Evolutionary conservation across 305 asterid species (phyloP), one percentile per base, ranked within the genome.

Genomic region (Solanum hybrid): DNA sequence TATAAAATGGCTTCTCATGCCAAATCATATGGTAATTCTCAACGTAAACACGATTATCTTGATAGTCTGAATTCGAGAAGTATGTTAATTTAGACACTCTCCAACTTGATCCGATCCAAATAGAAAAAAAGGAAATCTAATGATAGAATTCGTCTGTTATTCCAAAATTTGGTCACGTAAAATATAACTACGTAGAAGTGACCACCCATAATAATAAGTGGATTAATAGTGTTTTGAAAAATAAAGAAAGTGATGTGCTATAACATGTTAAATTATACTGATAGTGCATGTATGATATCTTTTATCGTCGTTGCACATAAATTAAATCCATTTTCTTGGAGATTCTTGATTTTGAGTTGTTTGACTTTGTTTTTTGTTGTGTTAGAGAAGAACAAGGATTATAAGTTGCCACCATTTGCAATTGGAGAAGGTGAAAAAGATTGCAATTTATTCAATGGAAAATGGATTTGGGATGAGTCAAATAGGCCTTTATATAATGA

Each of bases 401-500:
- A 84, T 11, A 40, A 0, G 0, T 87, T 87, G 87, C 27, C 89
- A 32, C 34, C 89, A 32, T 91, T 91, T 17, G 90, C 92, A 80
- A 86, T 91, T 35, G 89, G 87, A 86, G 80, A 66, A 51, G 38
- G 78, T 26, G 90, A 88, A 80, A 86, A 86, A 51, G 66, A 79
- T 12, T 91, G 93, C 36, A 89, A 91, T 84, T 69, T 91, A 85
- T 91, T 85, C 10, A 90, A 7, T 29, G 93, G 93, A 86, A 77
- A 80, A 27, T 91, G 93, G 93, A 87, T 91, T 14, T 60, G 90
- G 87, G 93, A 91, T 88, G 22, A 85, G 37, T 31, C 71, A 76
- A 77, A 86, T 42, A 81, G 90, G 66, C 92, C 92, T n/a, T 34
- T 90, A 27, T 91, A 91, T 56, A 88, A 90, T 60, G 93, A 91